Conservation (phyloP, 2,329 filamentous ascomycete genomes). For the Cytospora schulzeri region DNA sequence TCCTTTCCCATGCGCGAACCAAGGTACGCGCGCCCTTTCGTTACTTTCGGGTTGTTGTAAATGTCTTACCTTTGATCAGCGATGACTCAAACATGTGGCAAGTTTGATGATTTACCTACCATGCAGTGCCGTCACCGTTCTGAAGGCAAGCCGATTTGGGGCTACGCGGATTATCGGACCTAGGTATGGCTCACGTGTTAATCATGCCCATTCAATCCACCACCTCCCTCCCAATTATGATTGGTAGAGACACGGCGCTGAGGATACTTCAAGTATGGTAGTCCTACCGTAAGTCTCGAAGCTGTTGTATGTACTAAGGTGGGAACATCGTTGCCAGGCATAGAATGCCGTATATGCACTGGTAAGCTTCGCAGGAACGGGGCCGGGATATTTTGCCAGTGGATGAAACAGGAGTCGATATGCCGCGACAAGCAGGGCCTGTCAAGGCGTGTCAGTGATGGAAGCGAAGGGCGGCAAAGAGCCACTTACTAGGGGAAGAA, state of each 20-base stretch:
- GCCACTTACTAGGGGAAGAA: no score
- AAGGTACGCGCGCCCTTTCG: constrained; percentile 6
- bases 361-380: neutral
- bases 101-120: neutral
- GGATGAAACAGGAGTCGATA: no score
- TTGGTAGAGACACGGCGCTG: no score
- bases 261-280: neutral
- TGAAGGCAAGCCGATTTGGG: constrained; percentile 9
- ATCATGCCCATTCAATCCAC: no score
- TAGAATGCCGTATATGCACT: neutral
- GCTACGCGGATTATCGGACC: neutral
- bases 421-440: no score
- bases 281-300: neutral
- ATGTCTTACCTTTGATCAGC: neutral
- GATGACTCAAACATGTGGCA: neutral
- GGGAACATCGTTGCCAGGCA: neutral
- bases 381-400: neutral
- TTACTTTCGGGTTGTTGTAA: constrained; percentile 9
- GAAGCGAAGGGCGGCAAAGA: no score
- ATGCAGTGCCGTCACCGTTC: neutral
- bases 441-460: no score
- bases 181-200: neutral
- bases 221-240: neutral
- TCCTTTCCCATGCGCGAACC: neutral
- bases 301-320: neutral